Conservation (phyloP, 2,329 filamentous ascomycete genomes). For the Corynespora cassiicola region DNA sequence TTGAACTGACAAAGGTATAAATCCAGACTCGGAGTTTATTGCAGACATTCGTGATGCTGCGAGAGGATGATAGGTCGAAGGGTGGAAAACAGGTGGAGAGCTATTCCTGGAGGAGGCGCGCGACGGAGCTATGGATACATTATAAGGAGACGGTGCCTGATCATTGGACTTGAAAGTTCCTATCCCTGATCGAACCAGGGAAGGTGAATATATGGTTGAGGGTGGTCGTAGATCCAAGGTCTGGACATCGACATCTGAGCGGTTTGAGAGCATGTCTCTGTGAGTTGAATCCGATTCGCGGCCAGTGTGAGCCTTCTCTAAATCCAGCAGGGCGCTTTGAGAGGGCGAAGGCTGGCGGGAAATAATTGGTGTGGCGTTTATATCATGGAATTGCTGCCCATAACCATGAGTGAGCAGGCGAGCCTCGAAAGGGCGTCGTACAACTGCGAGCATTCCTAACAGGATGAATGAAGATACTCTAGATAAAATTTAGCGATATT, state of each 20-base stretch:
- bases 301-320: constrained; percentile 17
- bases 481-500: constrained; percentile 3
- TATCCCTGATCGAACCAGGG: constrained; percentile 24
- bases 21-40: constrained; percentile 19
- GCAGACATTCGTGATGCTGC: constrained; percentile 27
- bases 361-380: constrained; percentile 17
- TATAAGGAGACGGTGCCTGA: constrained; percentile 35
- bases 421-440: constrained; percentile 46
- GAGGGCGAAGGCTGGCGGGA: constrained; percentile 26
- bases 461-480: constrained; percentile 39
- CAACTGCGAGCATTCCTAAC: constrained; percentile 40
- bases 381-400: constrained; percentile 9
- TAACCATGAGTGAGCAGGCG: constrained; percentile 37
- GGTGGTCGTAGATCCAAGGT: constrained; percentile 28
- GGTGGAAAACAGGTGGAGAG: constrained; percentile 18
- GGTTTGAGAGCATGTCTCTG: constrained; percentile 19
- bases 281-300: constrained; percentile 22
- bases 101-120: constrained; percentile 21
- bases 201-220: constrained; percentile 25
- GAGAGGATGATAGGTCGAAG: constrained; percentile 17
- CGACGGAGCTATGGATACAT: constrained; percentile 21
- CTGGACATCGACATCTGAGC: constrained; percentile 33
- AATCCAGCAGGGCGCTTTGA: constrained; percentile 17
- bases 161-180: constrained; percentile 37
- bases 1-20: constrained; percentile 30